Percentiles rank a stretch among this genome's conserved stretches.
phyloP scores from a whole-genome alignment of 108 stramenopile species.

The Skeletonema tropicum region DNA sequence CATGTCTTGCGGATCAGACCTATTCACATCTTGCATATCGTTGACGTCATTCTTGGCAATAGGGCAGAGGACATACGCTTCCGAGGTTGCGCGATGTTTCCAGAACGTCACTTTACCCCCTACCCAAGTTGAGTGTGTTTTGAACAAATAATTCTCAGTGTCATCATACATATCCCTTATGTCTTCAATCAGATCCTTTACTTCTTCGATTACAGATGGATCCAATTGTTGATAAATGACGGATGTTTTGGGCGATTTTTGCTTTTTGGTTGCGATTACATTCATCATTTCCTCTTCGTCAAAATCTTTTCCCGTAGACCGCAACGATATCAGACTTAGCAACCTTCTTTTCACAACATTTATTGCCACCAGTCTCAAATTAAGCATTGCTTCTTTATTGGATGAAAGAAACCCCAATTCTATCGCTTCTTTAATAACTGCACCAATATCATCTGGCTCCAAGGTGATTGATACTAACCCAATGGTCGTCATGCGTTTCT shows the following conservation, averaged over 20 bases:
- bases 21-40: conserved; percentile 9
- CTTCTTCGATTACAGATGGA: conserved; percentile 57
- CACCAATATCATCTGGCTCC: conserved; percentile 74
- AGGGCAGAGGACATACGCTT: conserved; percentile 61
- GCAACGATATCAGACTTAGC: conserved; percentile 34
- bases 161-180: conserved; percentile 79
- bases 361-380: conserved; percentile 51
- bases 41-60: conserved; percentile 29
- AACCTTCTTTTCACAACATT: conserved; percentile 43
- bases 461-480: conserved; percentile 51
- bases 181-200: conserved; percentile 78
- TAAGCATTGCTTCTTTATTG: conserved; percentile 40
- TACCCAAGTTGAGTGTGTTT: conserved; percentile 52
- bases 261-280: conserved; percentile 16
- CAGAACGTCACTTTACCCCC: conserved; percentile 62
- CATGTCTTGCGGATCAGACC: conserved; percentile 2
- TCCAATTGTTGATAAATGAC: conserved; percentile 35
- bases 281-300: conserved; percentile 46
- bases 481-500: conserved; percentile 51
- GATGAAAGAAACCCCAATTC: conserved; percentile 62
- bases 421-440: conserved; percentile 61
- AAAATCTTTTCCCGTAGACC: conserved; percentile 41
- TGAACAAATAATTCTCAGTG: conserved; percentile 60
- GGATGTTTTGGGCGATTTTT: conserved; percentile 21
- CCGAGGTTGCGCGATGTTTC: conserved; percentile 61